Evolutionary conservation across 495 filamentous ascomycete species (phyloP), one percentile per base, ranked within the genome.

Genomic region (Aspergillus homomorphus): DNA sequence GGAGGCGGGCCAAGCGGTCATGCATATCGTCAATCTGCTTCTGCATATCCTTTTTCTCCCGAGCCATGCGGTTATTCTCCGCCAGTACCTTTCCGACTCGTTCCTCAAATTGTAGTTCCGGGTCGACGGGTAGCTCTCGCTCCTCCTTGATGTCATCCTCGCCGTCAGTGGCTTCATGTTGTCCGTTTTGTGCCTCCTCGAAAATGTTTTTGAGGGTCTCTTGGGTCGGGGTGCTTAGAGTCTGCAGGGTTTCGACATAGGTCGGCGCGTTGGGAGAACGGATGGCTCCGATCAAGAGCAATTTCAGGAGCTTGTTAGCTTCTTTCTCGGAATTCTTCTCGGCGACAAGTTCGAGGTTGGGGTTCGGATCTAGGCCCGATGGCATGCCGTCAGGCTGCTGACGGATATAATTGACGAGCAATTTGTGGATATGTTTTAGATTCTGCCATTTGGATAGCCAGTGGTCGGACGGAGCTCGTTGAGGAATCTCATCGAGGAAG

Each of bases 361-460:
- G 79, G 20, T 72, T 70, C 6, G 73, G 74, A 61, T 78, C 74
- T 23, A 76, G 76, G n/a, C 79, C 75, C 28, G 79, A 66, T 6
- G 78, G 80, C 8, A 83, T 59, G 42, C 79, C 76, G 42, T 73
- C 73, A 65, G 79, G 80, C 62, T 84, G 74, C 54, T 84, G 79
- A 26, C 75, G 78, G 56, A 91, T 85, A 67, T 89, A 92, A 54
- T 77, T 82, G 46, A 83, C 77, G 4, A 91, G 72, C 21, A 82
- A 77, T 57, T 85, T 85, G 69, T 86, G 83, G 58, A 92, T 79
- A 54, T 85, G 81, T 72, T 90, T 89, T 51, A 91, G 67, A 66
- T 83, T 84, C 66, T 81, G 79, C 69, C 79, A 80, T 66, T 80
- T 83, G 60, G 72, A 70, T 33, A 77, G 70, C 76, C 75, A 77